Base-by-base conservation (phyloP, 2,329 filamentous ascomycete species). In the Hymenoscyphus salicellus region DNA sequence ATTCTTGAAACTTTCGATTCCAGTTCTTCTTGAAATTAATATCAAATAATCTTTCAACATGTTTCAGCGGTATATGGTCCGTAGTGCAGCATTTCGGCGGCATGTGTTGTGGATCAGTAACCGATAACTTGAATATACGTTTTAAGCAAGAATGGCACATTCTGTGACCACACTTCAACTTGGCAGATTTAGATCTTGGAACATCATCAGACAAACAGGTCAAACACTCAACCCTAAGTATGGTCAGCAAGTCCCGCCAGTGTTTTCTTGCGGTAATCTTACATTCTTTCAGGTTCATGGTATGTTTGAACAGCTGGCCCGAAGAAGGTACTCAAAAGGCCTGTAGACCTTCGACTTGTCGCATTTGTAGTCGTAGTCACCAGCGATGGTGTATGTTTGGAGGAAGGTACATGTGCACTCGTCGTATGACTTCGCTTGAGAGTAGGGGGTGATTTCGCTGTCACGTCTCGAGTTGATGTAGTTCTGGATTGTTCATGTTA, bases 1-100 rank as follows among this genome's bases (percentile, higher is more conserved):
- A 91, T 74, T 96, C 91, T 70, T 87, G 82, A 73, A 89, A 95
- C 72, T 92, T 94, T 64, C 83, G 84, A 75, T 95, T 94, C 91
- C 92, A 96, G 0, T 81, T 81, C 69, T 82, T 86, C 78, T 95
- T 94, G 81, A 95, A 94, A 61, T 83, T 81, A 64, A 82, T 74
- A 72, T 91, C 85, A 73, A 96, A 93, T 7, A 95, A 80, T 28
- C 83, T 83, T 14, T 94, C 90, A 32, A 94, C 92, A 74, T 92
- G 87, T 69, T 87, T 88, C 6, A 93, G 79, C 0, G 89, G 86
- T 64, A 96, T 96, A 70, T 86, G 84, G 14, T 92, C 86, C 23
- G 83, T 73, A 2, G 85, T 89, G 77, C 92, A 97, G 77, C 92
- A 97, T 74, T 83, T 85, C 0, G 93, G 93, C 20, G 93, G 92